phyloP scores from a whole-genome alignment of 768 basidiomycete species.

The Sarcomyxa edulis region DNA sequence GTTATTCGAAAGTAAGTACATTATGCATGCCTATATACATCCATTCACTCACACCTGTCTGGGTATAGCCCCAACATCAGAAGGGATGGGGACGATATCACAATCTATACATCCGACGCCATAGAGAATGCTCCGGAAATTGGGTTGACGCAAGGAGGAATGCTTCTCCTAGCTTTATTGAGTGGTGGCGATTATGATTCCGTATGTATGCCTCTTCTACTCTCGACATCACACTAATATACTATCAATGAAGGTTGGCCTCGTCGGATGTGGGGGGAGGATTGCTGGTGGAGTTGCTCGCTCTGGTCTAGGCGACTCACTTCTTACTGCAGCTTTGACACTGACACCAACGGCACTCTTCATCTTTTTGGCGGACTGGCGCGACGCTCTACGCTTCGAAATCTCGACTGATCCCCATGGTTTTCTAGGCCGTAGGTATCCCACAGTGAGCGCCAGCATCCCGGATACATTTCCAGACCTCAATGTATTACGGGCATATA shows the following conservation, averaged over 20 bases:
- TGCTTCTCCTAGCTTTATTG: slow-evolving; percentile 27
- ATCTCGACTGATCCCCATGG: slow-evolving; percentile 16
- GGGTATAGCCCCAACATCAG: slow-evolving; percentile 11
- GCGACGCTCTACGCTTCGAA: slow-evolving; percentile 1
- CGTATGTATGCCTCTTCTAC: slow-evolving; percentile 33
- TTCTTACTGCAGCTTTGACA: slow-evolving; percentile 30
- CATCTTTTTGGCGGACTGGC: slow-evolving; percentile 7
- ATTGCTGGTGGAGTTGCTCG: slow-evolving; percentile 56
- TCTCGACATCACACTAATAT: neutral
- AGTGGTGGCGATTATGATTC: slow-evolving; percentile 29
- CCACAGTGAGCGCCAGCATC: slow-evolving; percentile 38
- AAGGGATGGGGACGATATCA: slow-evolving; percentile 35
- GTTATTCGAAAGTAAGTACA: slow-evolving; percentile 33
- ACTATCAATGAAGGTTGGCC: slow-evolving; percentile 10
- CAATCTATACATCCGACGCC: slow-evolving; percentile 11
- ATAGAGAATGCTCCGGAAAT: slow-evolving; percentile 18
- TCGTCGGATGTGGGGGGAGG: slow-evolving; percentile 40
- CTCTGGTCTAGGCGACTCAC: slow-evolving; percentile 51
- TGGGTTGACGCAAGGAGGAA: slow-evolving; percentile 19
- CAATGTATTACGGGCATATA: slow-evolving; percentile 49
- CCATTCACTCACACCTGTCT: slow-evolving; percentile 23
- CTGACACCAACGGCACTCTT: slow-evolving; percentile 1
- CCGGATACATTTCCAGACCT: slow-evolving; percentile 46
- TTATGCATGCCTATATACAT: neutral
- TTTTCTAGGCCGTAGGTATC: slow-evolving; percentile 37